Base-by-base conservation (phyloP, 306 rosid species). In the Inga leiocalycina region DNA sequence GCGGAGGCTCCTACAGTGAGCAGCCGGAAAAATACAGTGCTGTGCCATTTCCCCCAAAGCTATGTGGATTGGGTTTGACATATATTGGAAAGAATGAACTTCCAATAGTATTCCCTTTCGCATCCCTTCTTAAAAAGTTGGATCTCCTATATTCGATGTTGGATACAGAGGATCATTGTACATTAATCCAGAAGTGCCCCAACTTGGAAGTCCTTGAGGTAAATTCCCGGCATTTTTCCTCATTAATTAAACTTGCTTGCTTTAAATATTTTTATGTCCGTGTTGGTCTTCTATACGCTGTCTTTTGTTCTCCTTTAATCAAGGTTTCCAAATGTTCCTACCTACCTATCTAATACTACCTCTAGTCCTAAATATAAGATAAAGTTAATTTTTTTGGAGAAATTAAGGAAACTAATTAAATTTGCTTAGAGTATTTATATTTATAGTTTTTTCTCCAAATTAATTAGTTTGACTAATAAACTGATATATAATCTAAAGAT, bases 161-260 rank as follows among this genome's bases (percentile, higher is more conserved):
- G 20, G 94, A 91, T 86, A 96, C 97, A 0, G 97, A 94, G 71
- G 99, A 96, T 82, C 98, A 96, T 80, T 96, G 99, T 71, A 84
- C 52, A 6, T 88, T 96, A 86, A 94, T 96, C 65, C 94, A 91
- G 51, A 91, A 82, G 89, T 91, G 99, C 84, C 98, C 98, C 81
- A 94, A 92, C 90, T 86, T 96, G 83, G 94, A 87, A 90, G 88
- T 91, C 75, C 97, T 96, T 11, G 98, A 94, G 98, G 99, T 92
- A 81, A 68, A 74, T 65, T 71, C 68, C 35, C 54, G 75, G 12
- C 57, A 64, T 73, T 71, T 76, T 61, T 41, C 17, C 51, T 43
- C 49, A 9, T 45, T 46, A 45, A 79, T 45, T 39, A 37, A 79
- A 79, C 68, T 74, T 78, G 61, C 45, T 56, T 34, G 24, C 34